Evolutionary conservation across 768 basidiomycete species (phyloP), one percentile per base, ranked within the genome.

Genomic region (Lenzites betulinus): DNA sequence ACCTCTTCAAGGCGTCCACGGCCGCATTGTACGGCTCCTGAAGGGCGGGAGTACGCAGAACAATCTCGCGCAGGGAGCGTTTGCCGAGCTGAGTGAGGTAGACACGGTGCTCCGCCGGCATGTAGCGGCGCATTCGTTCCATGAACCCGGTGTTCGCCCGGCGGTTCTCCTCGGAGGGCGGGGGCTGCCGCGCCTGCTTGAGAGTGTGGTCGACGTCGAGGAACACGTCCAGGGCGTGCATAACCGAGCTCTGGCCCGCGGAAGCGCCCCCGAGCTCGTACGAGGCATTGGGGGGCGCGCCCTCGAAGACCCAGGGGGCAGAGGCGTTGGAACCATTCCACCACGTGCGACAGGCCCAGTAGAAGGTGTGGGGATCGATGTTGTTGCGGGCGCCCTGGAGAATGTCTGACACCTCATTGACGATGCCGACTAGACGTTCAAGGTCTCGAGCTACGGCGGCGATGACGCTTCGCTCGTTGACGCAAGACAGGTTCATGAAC

Each of bases 271-370:
- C 89, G 54, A 87, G 81, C 62, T 89, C 85, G 41, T 92, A 82
- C 26, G 77, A 79, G 33, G 83, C 62, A 41, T 51, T 53, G 23
- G 63, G 75, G 6, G 80, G 78, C 8, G 92, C 84, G 0, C 92
- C 93, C 68, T 94, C 88, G 72, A 90, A 98, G 41, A 87, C 76
- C 91, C 91, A 93, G 8, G 83, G 74, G 0, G 82, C 83, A 63
- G 80, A 83, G 46, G 81, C 81, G 59, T 85, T 84, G 64, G 90
- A 92, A 15, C 95, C 95, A 54, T 88, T 87, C 75, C 84, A 96
- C 96, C 96, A 99, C 1, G 93, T 95, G 52, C 96, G 85, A 65
- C 93, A 85, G 58, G 88, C 80, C 82, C 89, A 91, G 74, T 94
- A 95, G 75, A 99, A 98, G 56, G 85, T 81, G 59, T 88, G 85